Evolutionary conservation across 129 eudicot species (phyloP), one percentile per base, ranked within the genome.

Genomic region (Escallonia herrerae): DNA sequence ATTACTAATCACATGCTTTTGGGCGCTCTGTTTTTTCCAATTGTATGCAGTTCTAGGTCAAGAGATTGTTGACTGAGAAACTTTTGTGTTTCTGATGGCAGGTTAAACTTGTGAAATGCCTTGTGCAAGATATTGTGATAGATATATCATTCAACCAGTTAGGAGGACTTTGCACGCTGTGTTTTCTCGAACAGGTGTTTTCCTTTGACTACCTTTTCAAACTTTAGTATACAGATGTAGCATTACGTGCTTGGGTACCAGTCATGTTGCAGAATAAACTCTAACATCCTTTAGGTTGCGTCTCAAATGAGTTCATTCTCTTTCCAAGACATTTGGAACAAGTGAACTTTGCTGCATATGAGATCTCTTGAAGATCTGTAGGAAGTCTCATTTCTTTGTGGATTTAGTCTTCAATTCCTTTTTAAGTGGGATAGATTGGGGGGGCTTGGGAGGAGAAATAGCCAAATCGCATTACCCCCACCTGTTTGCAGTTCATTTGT

Each of bases 141-240:
- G 97, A 94, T 48, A 67, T 94, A 54, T 89, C 99, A 60, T 89
- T 89, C 74, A 89, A 89, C 76, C 97, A 86, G 79, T 67, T 87
- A 45, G 95, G 97, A 51, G 99, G 99, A 43, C 90, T 94, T 60
- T 78, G 83, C 66, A 78, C 99, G 9, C 83, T 94, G 40, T 77
- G 95, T 70, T 94, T 94, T 74, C 97, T 94, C n/a, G 99, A 94
- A 81, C 90, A 77, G 97, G 99, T 87, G 74, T 5, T 15, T 14
- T 44, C 51, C 5, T 41, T 49, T 10, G 2, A 66, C 69, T 55
- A 33, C 62, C 52, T 65, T 46, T 40, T 76, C 13, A 15, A 40
- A 33, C 13, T 76, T 37, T 47, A 40, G 45, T 74, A 67, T 40
- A 46, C 42, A 11, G 5, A 55, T 22, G 43, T 12, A n/a, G 15